Conservation (phyloP, 495 filamentous ascomycete genomes). For the Schizothecium vesticola region DNA sequence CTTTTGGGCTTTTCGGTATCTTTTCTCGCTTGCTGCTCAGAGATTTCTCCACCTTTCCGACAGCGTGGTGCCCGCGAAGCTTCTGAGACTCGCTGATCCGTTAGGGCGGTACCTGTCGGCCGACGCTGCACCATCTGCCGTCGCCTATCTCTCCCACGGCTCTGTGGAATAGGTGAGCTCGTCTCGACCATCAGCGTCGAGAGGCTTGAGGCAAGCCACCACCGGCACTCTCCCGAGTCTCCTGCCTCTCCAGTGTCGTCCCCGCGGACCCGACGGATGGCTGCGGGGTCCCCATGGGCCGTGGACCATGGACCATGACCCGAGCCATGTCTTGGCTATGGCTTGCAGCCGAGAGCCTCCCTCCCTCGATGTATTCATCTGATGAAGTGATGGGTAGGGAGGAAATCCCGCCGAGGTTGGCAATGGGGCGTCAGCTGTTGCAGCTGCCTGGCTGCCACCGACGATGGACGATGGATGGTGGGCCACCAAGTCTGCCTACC, state of each 20-base stretch:
- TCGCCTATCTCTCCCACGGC: neutral
- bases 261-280: neutral
- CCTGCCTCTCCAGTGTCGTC: neutral
- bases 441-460: neutral
- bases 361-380: neutral
- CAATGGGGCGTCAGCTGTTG: neutral
- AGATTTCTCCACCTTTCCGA: slow-evolving; percentile 8
- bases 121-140: neutral
- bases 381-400: neutral
- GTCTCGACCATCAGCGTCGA: neutral
- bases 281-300: neutral
- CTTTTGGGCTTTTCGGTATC: neutral
- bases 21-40: neutral
- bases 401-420: neutral
- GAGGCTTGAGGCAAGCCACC: neutral
- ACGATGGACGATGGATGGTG: neutral
- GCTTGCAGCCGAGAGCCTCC: neutral
- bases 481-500: neutral
- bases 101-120: slow-evolving; percentile 1
- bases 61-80: slow-evolving; percentile 10
- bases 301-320: neutral
- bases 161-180: neutral
- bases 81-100: neutral
- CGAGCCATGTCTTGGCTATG: neutral
- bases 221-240: neutral